Evolutionary conservation across 495 filamentous ascomycete species (phyloP).

Genomic region (Penicillium desertorum): DNA sequence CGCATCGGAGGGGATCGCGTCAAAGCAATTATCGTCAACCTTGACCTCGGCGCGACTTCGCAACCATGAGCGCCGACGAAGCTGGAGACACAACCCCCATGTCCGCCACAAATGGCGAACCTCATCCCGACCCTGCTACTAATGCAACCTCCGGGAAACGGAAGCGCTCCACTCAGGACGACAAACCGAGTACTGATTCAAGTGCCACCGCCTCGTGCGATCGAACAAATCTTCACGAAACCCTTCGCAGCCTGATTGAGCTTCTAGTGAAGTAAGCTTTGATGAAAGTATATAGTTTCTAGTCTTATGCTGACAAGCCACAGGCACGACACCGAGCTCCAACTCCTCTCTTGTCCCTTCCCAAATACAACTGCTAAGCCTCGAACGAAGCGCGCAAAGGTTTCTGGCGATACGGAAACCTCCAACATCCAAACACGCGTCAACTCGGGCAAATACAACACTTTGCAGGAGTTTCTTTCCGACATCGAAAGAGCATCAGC

Average conservation of each 20-base stretch:
- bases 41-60: constrained; percentile 29
- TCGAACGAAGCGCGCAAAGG: constrained; percentile 51
- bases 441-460: constrained; percentile 42
- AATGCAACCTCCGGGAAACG: constrained; percentile 46
- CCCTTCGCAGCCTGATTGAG: constrained; percentile 41
- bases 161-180: constrained; percentile 48
- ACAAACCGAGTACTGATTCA: constrained; percentile 34
- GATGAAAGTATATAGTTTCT: not conserved
- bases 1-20: constrained; percentile 28
- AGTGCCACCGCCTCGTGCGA: constrained; percentile 32
- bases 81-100: constrained; percentile 35
- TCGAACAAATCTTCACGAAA: constrained; percentile 41
- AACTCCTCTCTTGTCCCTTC: constrained; percentile 44
- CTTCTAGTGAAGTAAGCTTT: constrained; percentile 40
- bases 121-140: constrained; percentile 35
- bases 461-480: constrained; percentile 48
- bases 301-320: constrained; percentile 21
- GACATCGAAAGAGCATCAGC: constrained; percentile 53
- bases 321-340: constrained; percentile 46
- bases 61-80: constrained; percentile 49
- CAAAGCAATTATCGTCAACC: constrained; percentile 23
- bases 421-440: constrained; percentile 44
- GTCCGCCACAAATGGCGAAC: constrained; percentile 41
- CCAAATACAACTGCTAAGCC: constrained; percentile 44
- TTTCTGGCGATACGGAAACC: constrained; percentile 40